These are phyloP conservation scores for Beauveria bassiana DNA, from an alignment of 2,329 filamentous ascomycete species.

Conservation along the genomic window DNA sequence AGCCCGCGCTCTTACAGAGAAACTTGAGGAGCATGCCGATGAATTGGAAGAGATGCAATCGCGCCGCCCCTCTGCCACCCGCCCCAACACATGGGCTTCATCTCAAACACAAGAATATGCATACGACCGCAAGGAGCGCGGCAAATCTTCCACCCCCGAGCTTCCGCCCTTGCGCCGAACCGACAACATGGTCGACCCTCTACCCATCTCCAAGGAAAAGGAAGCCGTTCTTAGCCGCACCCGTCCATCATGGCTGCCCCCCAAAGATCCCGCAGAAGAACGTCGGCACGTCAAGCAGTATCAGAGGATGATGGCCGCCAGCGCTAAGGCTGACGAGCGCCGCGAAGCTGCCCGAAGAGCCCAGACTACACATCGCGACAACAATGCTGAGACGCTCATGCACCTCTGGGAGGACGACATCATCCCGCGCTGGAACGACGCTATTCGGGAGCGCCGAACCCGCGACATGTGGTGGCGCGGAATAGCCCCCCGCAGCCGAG, in stretches of 20 bases:
- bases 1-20: conserved; percentile 67
- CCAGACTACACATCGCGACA: conserved; percentile 47
- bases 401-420: conserved; percentile 70
- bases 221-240: conserved; percentile 76
- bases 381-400: conserved; percentile 45
- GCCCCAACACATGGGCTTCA: conserved; percentile 35
- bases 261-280: conserved; percentile 86
- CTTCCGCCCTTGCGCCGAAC: conserved; percentile 62
- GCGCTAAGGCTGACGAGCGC: conserved; percentile 51
- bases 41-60: conserved; percentile 39
- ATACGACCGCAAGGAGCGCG: conserved; percentile 42
- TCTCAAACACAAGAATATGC: conserved; percentile 23
- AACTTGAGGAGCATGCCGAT: conserved; percentile 70
- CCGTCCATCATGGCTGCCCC: conserved; percentile 75
- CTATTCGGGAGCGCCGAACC: conserved; percentile 60
- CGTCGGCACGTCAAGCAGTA: conserved; percentile 80
- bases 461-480: conserved; percentile 79
- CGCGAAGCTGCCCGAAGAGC: conserved; percentile 45
- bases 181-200: conserved; percentile 76
- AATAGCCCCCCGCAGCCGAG: conserved; percentile 62
- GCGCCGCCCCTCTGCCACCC: conserved; percentile 23
- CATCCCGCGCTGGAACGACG: conserved; percentile 65
- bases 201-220: conserved; percentile 80
- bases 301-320: conserved; percentile 69
- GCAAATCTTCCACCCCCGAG: conserved; percentile 61